Percentiles rank a stretch among this genome's conserved stretches.
These are phyloP conservation scores for Botryotinia convoluta DNA, from an alignment of 2,329 filamentous ascomycete species.

Conservation along the genomic window DNA sequence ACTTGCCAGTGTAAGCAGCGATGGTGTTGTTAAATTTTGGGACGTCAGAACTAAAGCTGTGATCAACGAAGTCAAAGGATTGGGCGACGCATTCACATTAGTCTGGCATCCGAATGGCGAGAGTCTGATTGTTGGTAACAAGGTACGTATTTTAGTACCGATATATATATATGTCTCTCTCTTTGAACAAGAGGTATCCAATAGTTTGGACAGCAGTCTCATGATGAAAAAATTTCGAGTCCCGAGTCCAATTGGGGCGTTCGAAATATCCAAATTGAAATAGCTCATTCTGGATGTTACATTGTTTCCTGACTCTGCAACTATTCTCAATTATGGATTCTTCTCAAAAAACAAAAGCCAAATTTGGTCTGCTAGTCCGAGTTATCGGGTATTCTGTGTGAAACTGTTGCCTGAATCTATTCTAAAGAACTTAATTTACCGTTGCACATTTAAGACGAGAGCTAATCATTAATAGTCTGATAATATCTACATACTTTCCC, in stretches of 20 bases:
- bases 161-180: not conserved
- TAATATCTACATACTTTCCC: slow-evolving; percentile 60
- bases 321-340: not conserved
- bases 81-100: slow-evolving; percentile 67
- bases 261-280: not conserved
- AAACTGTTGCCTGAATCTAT: not conserved
- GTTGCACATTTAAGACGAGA: not conserved
- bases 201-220: not conserved
- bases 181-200: not conserved
- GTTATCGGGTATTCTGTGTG: not conserved
- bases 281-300: not conserved
- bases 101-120: slow-evolving; percentile 72
- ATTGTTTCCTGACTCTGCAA: not conserved
- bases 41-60: slow-evolving; percentile 72
- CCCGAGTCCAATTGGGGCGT: not conserved
- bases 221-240: not conserved
- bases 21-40: slow-evolving; percentile 77
- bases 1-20: slow-evolving; percentile 69
- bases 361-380: not conserved
- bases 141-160: slow-evolving; percentile 50
- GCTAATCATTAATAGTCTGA: slow-evolving; percentile 49
- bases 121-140: slow-evolving; percentile 69
- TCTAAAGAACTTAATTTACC: no score
- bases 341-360: not conserved
- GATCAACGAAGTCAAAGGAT: slow-evolving; percentile 64